Conservation (phyloP, 2,329 filamentous ascomycete species). For the Alternaria arbusti region DNA sequence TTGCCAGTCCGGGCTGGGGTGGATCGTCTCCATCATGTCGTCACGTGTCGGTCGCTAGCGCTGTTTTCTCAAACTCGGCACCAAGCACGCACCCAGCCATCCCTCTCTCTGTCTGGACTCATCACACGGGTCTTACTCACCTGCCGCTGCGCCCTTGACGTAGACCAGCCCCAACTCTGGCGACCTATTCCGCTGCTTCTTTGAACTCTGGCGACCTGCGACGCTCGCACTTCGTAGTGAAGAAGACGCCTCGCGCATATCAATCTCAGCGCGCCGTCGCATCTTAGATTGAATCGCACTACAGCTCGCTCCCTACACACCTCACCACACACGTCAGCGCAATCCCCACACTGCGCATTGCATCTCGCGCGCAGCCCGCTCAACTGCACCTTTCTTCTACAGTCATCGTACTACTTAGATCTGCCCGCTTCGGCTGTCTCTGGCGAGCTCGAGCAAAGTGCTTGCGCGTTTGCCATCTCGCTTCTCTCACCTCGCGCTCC, state of each 20-base stretch:
- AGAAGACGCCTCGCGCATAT: conserved; percentile 26
- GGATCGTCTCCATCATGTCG: not conserved
- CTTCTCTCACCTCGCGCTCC: conserved; percentile 22
- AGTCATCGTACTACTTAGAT: conserved; percentile 37
- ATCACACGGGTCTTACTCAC: conserved; percentile 22
- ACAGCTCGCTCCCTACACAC: conserved; percentile 23
- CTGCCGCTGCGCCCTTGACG: conserved; percentile 25
- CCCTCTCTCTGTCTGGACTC: conserved; percentile 5
- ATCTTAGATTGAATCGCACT: conserved; percentile 31
- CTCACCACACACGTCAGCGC: conserved; percentile 29
- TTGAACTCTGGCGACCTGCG: conserved; percentile 30
- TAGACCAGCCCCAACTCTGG: conserved; percentile 27
- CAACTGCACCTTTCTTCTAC: conserved; percentile 32
- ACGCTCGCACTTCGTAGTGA: conserved; percentile 23
- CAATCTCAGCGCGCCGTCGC: conserved; percentile 29
- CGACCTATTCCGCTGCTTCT: conserved; percentile 25
- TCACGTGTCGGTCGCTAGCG: conserved; percentile 23
- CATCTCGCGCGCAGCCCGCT: conserved; percentile 24
- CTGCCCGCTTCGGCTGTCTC: conserved; percentile 26
- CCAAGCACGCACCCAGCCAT: conserved; percentile 6
- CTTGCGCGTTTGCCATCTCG: conserved; percentile 33
- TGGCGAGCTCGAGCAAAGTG: conserved; percentile 34
- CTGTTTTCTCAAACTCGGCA: conserved; percentile 21
- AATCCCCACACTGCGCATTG: conserved; percentile 21
- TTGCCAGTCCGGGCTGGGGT: not conserved